Evolutionary conservation across 768 basidiomycete genomes (phyloP), one percentile per base, ranked within the genome.

Genomic region (Stropharia rugosoannulata): DNA sequence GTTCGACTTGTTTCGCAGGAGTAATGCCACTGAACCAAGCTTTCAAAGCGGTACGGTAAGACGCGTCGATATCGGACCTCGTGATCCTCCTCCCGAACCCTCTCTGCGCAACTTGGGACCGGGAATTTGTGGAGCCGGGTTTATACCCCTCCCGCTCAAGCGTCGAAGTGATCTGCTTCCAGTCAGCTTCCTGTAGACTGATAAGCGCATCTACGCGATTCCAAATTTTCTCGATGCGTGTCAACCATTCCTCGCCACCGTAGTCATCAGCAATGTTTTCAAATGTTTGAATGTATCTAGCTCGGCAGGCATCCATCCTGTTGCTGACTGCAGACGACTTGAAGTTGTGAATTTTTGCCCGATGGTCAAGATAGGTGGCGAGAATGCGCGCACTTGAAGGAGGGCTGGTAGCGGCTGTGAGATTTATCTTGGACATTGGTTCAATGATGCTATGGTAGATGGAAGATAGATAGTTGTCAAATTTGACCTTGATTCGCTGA

Each of bases 401-500:
- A 5, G 59, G 49, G 6, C 32, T 32, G 1, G n/a, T 9, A 12
- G 41, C 27, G n/a, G 56, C 18, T 39, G 5, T 36, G 29, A 49
- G 49, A 51, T 48, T 16, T 43, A 51, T 27, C 16, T 46, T 41
- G 50, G 50, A 19, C 32, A 39, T 47, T n/a, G 51, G 19, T 51
- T 50, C 19, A 10, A 46, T 47, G 18, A 49, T 32, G 13, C 46
- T 25, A 27, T 13, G 19, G 5, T 49, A 39, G 1, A 29, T n/a
- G 13, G 47, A 16, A 10, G 60, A 54, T 6, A 67, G 57, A 22
- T 67, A 67, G 9, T 55, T 61, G 12, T 67, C 64, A 16, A 67
- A 62, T 44, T 67, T 67, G 42, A 64, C 61, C 35, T 67, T 67
- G 51, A 67, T 52, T 15, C 66, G 58, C 51, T 64, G 59, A 12